Conservation (phyloP, 2,329 filamentous ascomycete genomes). For the Pyricularia sp. region DNA sequence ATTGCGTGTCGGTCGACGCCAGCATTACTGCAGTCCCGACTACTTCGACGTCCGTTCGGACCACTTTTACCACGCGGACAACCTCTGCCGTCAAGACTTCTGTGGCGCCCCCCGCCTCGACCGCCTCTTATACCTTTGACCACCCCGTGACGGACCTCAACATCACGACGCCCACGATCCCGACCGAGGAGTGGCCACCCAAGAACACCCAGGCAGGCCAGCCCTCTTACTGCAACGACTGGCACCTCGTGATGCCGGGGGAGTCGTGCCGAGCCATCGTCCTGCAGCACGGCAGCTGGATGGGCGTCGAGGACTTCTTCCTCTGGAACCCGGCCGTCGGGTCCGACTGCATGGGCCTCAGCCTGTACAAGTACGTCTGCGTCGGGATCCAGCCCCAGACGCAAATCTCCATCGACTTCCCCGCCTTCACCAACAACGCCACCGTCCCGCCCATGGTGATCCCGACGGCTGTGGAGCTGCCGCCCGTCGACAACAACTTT, state of each 20-base stretch:
- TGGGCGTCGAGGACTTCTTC: constrained; percentile 9
- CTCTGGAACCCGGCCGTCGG: constrained; percentile 10
- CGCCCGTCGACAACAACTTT: not conserved
- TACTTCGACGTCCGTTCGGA: not conserved
- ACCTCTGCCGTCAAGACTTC: not conserved
- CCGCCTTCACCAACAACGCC: not conserved
- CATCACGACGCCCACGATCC: constrained; percentile 3
- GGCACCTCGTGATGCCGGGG: constrained; percentile 8
- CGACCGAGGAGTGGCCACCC: not conserved
- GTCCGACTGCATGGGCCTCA: constrained; percentile 10
- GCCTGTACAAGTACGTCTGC: constrained; percentile 8
- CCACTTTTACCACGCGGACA: not conserved
- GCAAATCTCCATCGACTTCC: constrained; percentile 33
- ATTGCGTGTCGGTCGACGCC: not conserved
- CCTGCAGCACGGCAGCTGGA: constrained; percentile 3
- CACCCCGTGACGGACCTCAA: not conserved
- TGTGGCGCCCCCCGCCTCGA: not conserved
- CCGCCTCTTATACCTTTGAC: not conserved
- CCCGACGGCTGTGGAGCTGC: not conserved
- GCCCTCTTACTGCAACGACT: constrained; percentile 9
- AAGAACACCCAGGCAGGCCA: constrained; percentile 6
- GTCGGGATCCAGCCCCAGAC: constrained; percentile 38
- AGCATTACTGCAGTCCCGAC: not conserved
- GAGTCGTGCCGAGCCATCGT: constrained; percentile 9
- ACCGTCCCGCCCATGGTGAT: not conserved